Evolutionary conservation across 1,284 basidiomycete genomes (phyloP), one percentile per base, ranked within the genome.

Genomic region (Phellinidium pouzarii): DNA sequence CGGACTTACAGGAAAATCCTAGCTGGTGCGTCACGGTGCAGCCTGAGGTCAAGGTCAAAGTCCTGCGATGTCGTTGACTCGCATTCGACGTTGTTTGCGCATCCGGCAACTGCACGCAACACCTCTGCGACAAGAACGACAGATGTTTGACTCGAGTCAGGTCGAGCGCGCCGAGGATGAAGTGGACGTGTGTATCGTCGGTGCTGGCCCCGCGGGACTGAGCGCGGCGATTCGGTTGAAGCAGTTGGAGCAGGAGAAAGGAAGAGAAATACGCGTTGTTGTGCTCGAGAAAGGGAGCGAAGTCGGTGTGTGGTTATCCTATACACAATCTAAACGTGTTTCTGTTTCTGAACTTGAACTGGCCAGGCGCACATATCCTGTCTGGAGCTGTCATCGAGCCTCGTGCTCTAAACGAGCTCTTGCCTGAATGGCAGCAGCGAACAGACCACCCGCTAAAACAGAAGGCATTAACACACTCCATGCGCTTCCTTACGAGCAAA

Each of bases 351-450:
- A n/a, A n/a, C 12, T 44, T 19, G 14, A 12, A n/a, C 22, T n/a
- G n/a, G 19, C 29, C 59, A 94, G 94, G 94, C 51, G 86, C 94
- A 9, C 95, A 99, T 68, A 94, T 95, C 59, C 79, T 98, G 14
- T 98, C 94, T 3, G 96, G 95, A 14, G 94, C 94, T 1, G 94
- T 98, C 48, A 83, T 99, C 55, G 94, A 99, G 70, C 89, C 94
- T 5, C 79, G 85, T 36, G 93, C 94, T 2, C 79, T 99, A 37
- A 80, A 96, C 59, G 94, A 98, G 64, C 84, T 99, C 12, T 71
- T 99, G 2, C 95, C 94, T 1, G 76, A 89, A 65, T 98, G 94
- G 94, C 71, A 79, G 46, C 75, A 69, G 2, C 68, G 71, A 44
- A 60, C 68, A 5, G 78, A 68, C 38, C 80, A 84, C 59, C 85